phyloP scores from a whole-genome alignment of 2,329 filamentous ascomycete genomes.

The Aspergillus spinulosporus region DNA sequence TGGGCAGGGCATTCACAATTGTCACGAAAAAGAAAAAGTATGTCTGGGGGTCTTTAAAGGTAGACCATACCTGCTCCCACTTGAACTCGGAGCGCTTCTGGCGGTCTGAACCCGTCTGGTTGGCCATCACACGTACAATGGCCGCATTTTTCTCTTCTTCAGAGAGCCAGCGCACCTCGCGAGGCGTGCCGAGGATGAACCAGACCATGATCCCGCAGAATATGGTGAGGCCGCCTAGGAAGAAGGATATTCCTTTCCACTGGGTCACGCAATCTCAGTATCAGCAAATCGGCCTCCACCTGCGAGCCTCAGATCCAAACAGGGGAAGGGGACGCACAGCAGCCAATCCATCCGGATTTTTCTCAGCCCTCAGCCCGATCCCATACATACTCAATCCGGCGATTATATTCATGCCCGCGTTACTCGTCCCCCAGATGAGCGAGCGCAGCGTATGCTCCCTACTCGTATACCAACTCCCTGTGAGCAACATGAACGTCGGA shows the following conservation, averaged over 20 bases:
- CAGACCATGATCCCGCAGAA: background rate
- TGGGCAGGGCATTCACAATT: background rate
- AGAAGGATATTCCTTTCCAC: slow-evolving; percentile 7
- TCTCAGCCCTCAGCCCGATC: background rate
- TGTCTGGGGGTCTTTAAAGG: background rate
- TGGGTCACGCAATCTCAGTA: background rate
- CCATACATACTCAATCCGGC: background rate
- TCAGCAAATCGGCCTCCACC: background rate
- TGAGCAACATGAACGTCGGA: background rate
- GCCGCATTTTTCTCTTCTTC: slow-evolving; percentile 1
- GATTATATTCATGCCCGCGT: background rate
- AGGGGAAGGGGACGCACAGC: background rate
- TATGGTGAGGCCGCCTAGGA: slow-evolving; percentile 2
- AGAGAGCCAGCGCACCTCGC: slow-evolving; percentile 1
- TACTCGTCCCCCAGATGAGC: background rate
- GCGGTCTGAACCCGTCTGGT: background rate
- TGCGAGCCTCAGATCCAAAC: no score
- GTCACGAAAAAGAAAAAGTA: slow-evolving; percentile 2
- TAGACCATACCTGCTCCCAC: slow-evolving; percentile 2
- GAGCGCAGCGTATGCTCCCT: background rate
- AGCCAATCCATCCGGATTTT: background rate
- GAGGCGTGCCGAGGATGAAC: slow-evolving; percentile 5
- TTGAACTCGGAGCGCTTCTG: slow-evolving; percentile 1
- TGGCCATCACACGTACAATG: background rate
- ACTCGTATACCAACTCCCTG: background rate